Evolutionary conservation across 306 rosid genomes (phyloP).

Genomic region (Datisca glomerata): DNA sequence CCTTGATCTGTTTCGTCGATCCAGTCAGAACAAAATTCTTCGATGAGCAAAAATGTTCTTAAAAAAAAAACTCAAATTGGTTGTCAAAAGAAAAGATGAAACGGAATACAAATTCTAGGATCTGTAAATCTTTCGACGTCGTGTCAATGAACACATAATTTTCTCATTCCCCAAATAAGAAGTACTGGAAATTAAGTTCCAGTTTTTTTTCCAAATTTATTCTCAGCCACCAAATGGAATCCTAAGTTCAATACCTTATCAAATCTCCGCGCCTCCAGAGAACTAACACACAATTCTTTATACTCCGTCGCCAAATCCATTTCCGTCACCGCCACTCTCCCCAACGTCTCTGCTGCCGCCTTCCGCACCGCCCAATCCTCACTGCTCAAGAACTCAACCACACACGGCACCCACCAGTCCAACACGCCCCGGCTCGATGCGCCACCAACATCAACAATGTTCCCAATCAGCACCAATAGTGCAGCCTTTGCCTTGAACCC

Average conservation of each 20-base stretch:
- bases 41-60: too few species aligned
- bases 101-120: too few species aligned
- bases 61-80: too few species aligned
- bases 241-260: constrained; percentile 51
- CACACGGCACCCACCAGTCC: constrained; percentile 80
- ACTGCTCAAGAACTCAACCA: constrained; percentile 48
- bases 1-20: constrained; percentile 54
- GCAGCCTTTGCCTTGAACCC: constrained; percentile 78
- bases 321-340: constrained; percentile 58
- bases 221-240: constrained; percentile 7
- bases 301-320: constrained; percentile 43
- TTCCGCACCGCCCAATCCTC: constrained; percentile 96
- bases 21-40: not conserved
- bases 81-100: too few species aligned
- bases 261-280: constrained; percentile 75
- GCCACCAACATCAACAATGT: constrained; percentile 60
- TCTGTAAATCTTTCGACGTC: too few species aligned
- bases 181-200: not conserved
- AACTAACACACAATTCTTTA: constrained; percentile 49
- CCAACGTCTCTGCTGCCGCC: constrained; percentile 76
- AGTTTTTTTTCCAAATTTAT: not conserved
- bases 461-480: constrained; percentile 55
- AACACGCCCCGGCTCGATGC: constrained; percentile 47
- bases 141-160: constrained; percentile 2
- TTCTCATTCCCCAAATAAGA: not conserved